Evolutionary conservation across 2,329 filamentous ascomycete species (phyloP), one percentile per base, ranked within the genome.

Genomic region (Aspergillus brasiliensis): DNA sequence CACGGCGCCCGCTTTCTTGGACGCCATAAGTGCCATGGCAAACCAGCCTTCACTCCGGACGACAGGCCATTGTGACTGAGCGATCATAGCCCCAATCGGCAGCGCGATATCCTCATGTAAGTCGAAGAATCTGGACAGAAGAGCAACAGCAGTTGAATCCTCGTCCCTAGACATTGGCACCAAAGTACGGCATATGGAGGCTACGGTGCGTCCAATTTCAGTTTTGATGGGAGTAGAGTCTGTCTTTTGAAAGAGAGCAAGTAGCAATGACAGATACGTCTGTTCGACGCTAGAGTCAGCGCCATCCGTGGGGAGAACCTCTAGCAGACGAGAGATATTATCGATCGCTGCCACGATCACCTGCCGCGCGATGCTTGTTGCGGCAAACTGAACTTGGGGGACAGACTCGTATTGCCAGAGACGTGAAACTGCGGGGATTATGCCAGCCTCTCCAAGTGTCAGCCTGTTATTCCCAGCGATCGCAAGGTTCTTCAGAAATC

Each of bases 31-130:
- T 4, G 79, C 80, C 27, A 83, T 66, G 13, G 79, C 78, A 67
- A 82, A 82, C 75, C 80, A 80, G 2, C 79, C 81, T 66, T 83
- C 80, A 51, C 78, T 80, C 21, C 78, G 73, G 48, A 82, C 75
- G 34, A 82, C 76, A 19, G 79, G 78, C 77, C 80, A 82, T 59
- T 80, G 76, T 5, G 76, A 73, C 58, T 82, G 79, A 2, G 72
- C 73, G 21, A 80, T 68, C 77, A 82, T 81, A 25, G 74, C 72
- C 48, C 73, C 75, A 34, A 81, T 59, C 13, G 80, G 78, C 23
- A 71, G 69, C 4, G 77, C 72, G 57, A 80, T 63, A 17, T 70
- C 70, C 38, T 69, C 52, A 44, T 79, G 75, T 10, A 75, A 60
- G 25, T 56, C 69, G 61, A 78, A 77, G 8, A 81, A 60, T 13